Evolutionary conservation across 2,329 filamentous ascomycete species (phyloP), one percentile per base, ranked within the genome.

Genomic region (Aspergillus novofumigatus): DNA sequence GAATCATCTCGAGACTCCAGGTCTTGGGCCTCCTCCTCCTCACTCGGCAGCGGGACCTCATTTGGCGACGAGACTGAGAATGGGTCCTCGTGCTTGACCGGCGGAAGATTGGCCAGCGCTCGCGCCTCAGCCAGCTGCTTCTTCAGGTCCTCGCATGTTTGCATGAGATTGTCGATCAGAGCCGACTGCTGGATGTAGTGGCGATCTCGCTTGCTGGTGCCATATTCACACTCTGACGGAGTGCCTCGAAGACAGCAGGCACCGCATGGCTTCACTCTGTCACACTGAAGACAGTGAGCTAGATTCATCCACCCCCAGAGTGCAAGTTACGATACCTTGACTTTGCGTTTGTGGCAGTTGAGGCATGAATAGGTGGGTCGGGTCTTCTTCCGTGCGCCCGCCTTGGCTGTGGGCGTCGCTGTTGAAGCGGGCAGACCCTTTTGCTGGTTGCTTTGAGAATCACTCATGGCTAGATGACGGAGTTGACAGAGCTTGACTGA

Each of bases 221-320:
- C 65, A 57, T 69, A 71, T 64, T 70, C 67, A 49, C 68, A 71
- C 52, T 69, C 67, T 11, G 64, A 67, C 14, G 68, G 68, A 1
- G 64, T 64, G 10, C 68, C 68, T 32, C 67, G 67, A 6, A 69
- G 54, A 57, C 68, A 70, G 44, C 68, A 71, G 23, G 68, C 65
- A 47, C 68, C 60, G 32, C 68, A 71, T 38, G 68, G 68, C 55
- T 69, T 70, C 28, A 69, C 67, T 28, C 68, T 62, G 52, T 71
- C 68, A 51, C 68, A 71, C 68, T 69, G 48, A 47, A 38, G 11
- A 23, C 10, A 49, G 35, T 25, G 10, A 21, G 54, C 9, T 14
- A 4, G 9, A 10, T 29, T 29, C 28, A 11, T 29, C 9, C 28
- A 11, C 11, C 9, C 9, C 28, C 3, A 1, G 9, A 29, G 28